These are phyloP conservation scores for Pelagophyceae sp. DNA, from an alignment of 352 stramenopile species.

Conservation along the genomic window DNA sequence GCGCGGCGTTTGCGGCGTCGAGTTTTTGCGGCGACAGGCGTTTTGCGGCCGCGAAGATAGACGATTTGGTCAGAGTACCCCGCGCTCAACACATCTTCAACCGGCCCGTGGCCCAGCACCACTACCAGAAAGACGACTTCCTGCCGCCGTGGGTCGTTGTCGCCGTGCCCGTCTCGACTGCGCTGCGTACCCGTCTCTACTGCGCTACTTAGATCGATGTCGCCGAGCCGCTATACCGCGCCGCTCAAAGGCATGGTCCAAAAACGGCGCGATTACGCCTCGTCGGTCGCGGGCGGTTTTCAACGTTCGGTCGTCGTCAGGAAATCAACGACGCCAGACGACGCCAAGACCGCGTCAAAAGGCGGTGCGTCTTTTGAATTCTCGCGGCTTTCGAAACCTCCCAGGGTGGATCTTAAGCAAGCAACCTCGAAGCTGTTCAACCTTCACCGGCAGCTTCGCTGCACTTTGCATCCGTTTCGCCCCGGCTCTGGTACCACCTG, in stretches of 20 bases:
- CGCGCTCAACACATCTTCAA: background rate
- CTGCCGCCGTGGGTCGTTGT: background rate
- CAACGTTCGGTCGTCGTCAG: too few relatives aligned
- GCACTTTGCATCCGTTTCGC: background rate
- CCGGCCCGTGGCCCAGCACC: background rate
- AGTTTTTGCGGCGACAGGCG: background rate
- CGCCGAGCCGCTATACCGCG: too few relatives aligned
- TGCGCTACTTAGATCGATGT: too few relatives aligned
- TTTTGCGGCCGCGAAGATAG: background rate
- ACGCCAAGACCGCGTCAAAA: background rate
- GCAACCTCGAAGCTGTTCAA: background rate
- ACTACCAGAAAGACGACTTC: background rate
- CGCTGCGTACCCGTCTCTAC: too few relatives aligned
- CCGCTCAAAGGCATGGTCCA: too few relatives aligned
- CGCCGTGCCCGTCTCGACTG: too few relatives aligned
- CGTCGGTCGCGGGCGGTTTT: background rate
- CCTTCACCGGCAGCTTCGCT: background rate
- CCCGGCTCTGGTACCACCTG: background rate
- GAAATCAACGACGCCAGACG: too few relatives aligned
- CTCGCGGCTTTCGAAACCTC: too few relatives aligned
- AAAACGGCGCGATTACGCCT: background rate
- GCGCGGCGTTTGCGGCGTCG: background rate
- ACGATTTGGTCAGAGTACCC: background rate
- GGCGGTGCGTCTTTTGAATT: background rate
- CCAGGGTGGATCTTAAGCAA: too few relatives aligned